Evolutionary conservation across 2,329 filamentous ascomycete genomes (phyloP), one percentile per base, ranked within the genome.

Genomic region (Botrytis tulipae): DNA sequence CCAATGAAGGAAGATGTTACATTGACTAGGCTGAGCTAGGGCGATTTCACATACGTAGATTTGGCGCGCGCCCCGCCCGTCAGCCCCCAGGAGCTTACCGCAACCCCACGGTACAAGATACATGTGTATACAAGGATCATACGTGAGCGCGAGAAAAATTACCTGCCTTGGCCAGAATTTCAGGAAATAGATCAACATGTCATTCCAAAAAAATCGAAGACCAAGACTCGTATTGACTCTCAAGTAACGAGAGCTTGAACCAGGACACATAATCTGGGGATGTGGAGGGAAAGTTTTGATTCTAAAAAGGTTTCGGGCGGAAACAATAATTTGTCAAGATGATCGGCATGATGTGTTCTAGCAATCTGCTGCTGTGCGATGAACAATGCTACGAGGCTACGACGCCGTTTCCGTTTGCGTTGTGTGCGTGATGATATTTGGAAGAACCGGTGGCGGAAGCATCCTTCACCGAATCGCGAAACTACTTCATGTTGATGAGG

Each of bases 41-140:
- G 29, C 20, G 46, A n/a, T 35, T 48, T 48, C 44, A 48, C 25
- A 37, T 35, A 48, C 25, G n/a, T 35, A 48, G 20, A 66, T 66
- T 37, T 66, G 63, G 63, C 29, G 63, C 42, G 29, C 63, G 63
- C 44, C 22, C 29, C 29, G 51, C 51, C 62, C 29, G 42, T 66
- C 42, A 66, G 62, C 29, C 61, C 63, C 44, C 29, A 66, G 63
- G 42, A 42, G 37, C n/a, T 57, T 42, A 68, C 29, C 48, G 42
- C 22, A 10, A 54, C 61, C n/a, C 61, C 61, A 44, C 16, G 65
- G 46, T 54, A 68, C 65, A 51, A 40, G 35, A 29, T 57, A 35
- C 9, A 42, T 42, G 46, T 54, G 25, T 40, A 16, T 67, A 20
- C 65, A 67, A 67, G 65, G 65, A 67, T 51, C 8, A 22, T 32